phyloP scores from a whole-genome alignment of 2,329 filamentous ascomycete species.

The Aspergillus pseudonomiae region DNA sequence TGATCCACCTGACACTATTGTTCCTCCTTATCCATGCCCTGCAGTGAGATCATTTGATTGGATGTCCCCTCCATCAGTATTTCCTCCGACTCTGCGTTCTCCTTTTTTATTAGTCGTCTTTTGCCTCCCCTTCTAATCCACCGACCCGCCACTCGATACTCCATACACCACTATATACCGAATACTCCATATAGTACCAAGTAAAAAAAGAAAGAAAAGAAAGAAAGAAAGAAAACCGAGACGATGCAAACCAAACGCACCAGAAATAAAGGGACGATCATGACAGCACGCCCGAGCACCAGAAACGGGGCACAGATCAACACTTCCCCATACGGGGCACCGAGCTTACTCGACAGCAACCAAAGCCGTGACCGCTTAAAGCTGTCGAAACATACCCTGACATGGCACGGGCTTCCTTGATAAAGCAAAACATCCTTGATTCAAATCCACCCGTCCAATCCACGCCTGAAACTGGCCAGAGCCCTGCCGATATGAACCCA shows the following conservation, averaged over 20 bases:
- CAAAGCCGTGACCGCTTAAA: neutral
- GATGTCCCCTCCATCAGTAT: neutral
- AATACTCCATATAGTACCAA: neutral
- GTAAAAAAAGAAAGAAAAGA: neutral
- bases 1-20: conserved; percentile 2
- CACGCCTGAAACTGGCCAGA: neutral
- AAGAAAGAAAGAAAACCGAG: neutral
- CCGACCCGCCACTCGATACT: neutral
- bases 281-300: neutral
- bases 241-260: neutral
- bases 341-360: neutral
- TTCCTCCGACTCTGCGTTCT: neutral
- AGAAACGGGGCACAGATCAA: neutral
- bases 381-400: neutral
- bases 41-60: neutral
- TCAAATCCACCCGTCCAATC: too few species aligned
- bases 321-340: neutral
- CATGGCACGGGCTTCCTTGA: too few species aligned
- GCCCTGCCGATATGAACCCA: neutral
- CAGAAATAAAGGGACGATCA: neutral
- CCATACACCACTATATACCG: neutral
- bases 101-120: neutral
- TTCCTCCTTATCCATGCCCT: neutral
- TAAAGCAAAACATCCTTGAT: too few species aligned
- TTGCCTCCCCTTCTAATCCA: neutral